These are phyloP conservation scores for Clitoria ternatea DNA, from an alignment of 306 rosid species.

Conservation along the genomic window DNA sequence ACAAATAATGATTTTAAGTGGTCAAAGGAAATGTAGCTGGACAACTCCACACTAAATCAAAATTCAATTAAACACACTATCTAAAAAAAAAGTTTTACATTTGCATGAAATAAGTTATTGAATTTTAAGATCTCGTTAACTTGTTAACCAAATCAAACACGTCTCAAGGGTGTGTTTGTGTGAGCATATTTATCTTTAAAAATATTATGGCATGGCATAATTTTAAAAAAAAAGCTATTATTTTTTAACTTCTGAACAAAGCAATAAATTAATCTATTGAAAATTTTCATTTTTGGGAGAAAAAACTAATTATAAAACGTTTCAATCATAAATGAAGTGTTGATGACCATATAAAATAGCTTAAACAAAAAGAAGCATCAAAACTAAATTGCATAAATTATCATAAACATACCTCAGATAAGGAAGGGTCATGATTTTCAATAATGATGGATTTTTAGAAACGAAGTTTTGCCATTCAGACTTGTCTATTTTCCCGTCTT, in stretches of 20 bases:
- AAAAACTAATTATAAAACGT: neutral
- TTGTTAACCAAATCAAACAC: neutral
- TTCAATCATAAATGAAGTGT: neutral
- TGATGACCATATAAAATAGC: neutral
- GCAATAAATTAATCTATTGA: neutral
- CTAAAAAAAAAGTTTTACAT: neutral
- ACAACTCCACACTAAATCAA: neutral
- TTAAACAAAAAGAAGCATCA: neutral
- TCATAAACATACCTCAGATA: constrained; percentile 48
- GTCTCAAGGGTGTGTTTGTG: neutral
- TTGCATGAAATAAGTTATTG: neutral
- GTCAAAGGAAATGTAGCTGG: too few relatives aligned
- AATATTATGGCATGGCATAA: too few relatives aligned
- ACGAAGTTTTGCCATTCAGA: constrained; percentile 63
- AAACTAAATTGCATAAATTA: neutral
- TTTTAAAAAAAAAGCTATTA: too few relatives aligned
- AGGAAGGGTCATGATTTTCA: constrained; percentile 78
- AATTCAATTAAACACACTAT: neutral
- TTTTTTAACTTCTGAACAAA: neutral
- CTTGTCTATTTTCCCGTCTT: constrained; percentile 76
- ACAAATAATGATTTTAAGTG: too few relatives aligned
- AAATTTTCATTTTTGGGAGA: neutral
- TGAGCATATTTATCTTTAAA: too few relatives aligned
- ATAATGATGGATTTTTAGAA: constrained; percentile 63
- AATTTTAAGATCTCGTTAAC: neutral